phyloP scores from a whole-genome alignment of 257 asterid genomes.

The Agastache rugosa region DNA sequence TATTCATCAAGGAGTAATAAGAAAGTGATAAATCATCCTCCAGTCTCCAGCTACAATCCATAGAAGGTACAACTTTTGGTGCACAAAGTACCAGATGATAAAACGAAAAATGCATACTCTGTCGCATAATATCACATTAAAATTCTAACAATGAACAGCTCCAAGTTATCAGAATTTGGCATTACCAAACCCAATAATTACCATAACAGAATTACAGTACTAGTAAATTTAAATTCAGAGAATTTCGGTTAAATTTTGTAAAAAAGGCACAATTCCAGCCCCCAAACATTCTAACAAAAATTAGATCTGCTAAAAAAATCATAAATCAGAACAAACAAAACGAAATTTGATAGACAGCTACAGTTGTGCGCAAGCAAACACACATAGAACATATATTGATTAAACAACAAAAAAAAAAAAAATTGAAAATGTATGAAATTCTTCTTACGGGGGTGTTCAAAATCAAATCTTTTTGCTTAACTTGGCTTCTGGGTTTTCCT shows the following conservation, averaged over 20 bases:
- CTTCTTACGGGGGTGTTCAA: conserved; percentile 34
- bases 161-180: conserved; percentile 21
- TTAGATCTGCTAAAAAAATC: conserved; percentile 38
- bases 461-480: conserved; percentile 18
- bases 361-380: conserved; percentile 14
- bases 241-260: conserved; percentile 16
- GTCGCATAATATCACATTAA: neutral
- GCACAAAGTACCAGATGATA: conserved; percentile 17
- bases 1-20: neutral
- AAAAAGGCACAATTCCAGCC: neutral
- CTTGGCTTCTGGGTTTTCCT: conserved; percentile 30
- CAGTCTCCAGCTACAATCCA: conserved; percentile 10
- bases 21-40: conserved; percentile 8
- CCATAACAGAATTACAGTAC: conserved; percentile 23
- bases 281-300: conserved; percentile 8
- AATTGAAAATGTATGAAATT: conserved; percentile 26
- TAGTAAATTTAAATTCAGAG: conserved; percentile 23
- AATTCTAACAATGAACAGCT: conserved; percentile 6
- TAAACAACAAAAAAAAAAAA: neutral
- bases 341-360: conserved; percentile 36
- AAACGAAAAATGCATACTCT: neutral
- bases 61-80: conserved; percentile 22
- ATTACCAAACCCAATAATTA: conserved; percentile 12
- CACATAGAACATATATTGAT: neutral
- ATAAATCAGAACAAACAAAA: conserved; percentile 3